A percentile compares a stretch with the other conserved stretches of the same genome.
Conservation (phyloP, 345 rosid genomes). For the Gossypium anomalum region DNA sequence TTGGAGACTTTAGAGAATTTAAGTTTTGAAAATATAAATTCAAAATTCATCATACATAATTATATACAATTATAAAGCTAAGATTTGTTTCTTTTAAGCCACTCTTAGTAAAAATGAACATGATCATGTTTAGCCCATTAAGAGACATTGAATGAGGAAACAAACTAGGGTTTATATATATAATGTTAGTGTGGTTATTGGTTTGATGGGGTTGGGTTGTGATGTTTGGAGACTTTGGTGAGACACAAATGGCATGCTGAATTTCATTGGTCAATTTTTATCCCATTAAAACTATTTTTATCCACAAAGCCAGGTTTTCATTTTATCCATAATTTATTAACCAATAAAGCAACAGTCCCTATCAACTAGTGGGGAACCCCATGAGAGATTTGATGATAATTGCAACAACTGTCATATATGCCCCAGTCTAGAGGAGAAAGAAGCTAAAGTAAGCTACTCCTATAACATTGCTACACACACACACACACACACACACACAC, state of each 20-base stretch:
- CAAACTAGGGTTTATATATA: too few species aligned
- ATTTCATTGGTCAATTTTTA: not conserved
- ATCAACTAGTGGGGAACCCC: constrained; percentile 42
- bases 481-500: not conserved
- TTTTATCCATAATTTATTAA: not conserved
- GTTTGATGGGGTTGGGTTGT: too few species aligned
- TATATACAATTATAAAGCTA: too few species aligned
- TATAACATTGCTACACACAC: constrained; percentile 5
- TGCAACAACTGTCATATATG: constrained; percentile 42
- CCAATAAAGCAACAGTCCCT: constrained; percentile 23
- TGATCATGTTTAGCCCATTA: not conserved
- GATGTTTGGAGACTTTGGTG: not conserved
- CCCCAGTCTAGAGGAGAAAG: constrained; percentile 36
- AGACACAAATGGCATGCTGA: not conserved
- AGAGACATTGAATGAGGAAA: too few species aligned
- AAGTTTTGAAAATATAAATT: too few species aligned
- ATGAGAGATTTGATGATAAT: constrained; percentile 41
- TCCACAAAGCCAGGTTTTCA: not conserved
- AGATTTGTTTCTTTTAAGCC: not conserved
- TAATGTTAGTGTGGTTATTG: too few species aligned
- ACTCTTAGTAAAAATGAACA: not conserved
- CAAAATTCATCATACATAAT: too few species aligned
- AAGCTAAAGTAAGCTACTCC: constrained; percentile 1
- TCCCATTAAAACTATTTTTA: not conserved
- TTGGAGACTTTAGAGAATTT: too few species aligned